Evolutionary conservation across 768 basidiomycete genomes (phyloP).

Genomic region (Gautieria morchelliformis): DNA sequence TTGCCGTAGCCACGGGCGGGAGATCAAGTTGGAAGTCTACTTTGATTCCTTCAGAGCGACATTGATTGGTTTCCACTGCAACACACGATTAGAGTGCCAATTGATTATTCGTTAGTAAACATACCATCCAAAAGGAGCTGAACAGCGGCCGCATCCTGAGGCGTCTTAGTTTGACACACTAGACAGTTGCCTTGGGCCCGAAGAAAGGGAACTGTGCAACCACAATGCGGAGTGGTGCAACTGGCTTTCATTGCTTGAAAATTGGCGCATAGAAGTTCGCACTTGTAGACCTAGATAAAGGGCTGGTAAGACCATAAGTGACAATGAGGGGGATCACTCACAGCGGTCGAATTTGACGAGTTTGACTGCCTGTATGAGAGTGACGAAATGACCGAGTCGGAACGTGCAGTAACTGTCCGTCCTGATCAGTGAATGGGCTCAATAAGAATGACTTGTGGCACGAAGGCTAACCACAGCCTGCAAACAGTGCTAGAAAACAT

Average conservation of each 20-base stretch:
- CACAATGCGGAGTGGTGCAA: neutral
- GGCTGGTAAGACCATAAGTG: neutral
- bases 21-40: neutral
- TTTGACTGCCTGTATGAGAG: neutral
- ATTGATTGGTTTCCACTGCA: neutral
- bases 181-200: too few species aligned
- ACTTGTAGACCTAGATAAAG: neutral
- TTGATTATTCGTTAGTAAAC: neutral
- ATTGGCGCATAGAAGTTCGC: neutral
- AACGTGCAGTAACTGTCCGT: too few species aligned
- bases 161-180: too few species aligned
- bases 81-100: neutral
- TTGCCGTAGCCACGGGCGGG: neutral
- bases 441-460: too few species aligned
- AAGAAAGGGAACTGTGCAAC: neutral
- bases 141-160: too few species aligned
- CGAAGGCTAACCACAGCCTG: too few species aligned
- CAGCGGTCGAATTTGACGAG: neutral
- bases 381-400: neutral
- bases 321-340: neutral
- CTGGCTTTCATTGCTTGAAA: neutral
- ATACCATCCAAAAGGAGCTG: too few species aligned
- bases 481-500: too few species aligned
- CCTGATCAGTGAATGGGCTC: neutral
- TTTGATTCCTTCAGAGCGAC: neutral